Evolutionary conservation across 345 rosid genomes (phyloP).

Genomic region (Corymbia maculata): DNA sequence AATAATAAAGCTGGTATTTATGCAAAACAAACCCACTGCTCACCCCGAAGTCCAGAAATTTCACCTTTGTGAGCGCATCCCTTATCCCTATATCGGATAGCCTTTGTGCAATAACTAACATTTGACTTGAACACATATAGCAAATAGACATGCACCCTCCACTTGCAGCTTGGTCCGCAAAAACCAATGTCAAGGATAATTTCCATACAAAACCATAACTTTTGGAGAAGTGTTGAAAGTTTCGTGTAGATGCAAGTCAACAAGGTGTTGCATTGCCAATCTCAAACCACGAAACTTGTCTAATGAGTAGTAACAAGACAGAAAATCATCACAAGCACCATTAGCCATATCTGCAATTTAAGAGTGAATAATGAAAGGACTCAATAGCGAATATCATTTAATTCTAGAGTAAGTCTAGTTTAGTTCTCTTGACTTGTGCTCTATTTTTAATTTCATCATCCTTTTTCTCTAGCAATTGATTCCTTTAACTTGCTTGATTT

Average conservation of each 20-base stretch:
- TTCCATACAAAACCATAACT: neutral
- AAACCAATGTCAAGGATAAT: neutral
- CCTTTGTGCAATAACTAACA: too few species aligned
- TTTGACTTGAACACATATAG: too few species aligned
- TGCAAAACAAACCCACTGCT: neutral
- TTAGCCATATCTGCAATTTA: neutral
- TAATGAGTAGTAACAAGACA: neutral
- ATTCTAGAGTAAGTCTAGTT: neutral
- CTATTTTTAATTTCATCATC: neutral
- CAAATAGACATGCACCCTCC: too few species aligned
- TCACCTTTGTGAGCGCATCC: constrained; percentile 59
- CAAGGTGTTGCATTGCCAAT: neutral
- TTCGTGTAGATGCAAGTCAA: neutral
- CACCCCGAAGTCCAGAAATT: constrained; percentile 3
- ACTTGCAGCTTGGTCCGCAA: neutral
- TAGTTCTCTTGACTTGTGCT: neutral
- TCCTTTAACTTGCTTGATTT: neutral
- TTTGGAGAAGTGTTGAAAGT: neutral
- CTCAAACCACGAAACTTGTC: neutral
- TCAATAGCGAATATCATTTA: neutral
- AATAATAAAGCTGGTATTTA: neutral
- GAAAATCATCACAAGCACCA: neutral
- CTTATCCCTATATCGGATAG: constrained; percentile 34
- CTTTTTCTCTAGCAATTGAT: neutral
- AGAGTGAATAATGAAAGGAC: neutral